Evolutionary conservation across 108 stramenopile species (phyloP).

Genomic region (Cyclostephanos invisitatus): DNA sequence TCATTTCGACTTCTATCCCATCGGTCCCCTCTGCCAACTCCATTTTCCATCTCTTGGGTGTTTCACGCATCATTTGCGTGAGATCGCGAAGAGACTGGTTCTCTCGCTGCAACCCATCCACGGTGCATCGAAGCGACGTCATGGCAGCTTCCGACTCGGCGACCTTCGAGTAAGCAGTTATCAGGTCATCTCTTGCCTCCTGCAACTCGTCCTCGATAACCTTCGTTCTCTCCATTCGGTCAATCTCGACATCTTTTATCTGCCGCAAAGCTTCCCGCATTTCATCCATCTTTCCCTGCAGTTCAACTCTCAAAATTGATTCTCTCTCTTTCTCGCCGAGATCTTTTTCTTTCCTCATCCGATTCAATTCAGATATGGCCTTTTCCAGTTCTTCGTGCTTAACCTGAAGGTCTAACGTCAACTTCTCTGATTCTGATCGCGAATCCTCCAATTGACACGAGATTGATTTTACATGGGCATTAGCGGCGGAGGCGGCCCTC

Average conservation of each 20-base stretch:
- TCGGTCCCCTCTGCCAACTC: slow-evolving; percentile 18
- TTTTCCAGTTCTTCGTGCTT: slow-evolving; percentile 5
- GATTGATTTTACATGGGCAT: not conserved
- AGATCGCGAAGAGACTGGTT: slow-evolving; percentile 14
- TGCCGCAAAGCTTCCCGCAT: slow-evolving; percentile 14
- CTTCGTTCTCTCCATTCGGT: slow-evolving; percentile 1
- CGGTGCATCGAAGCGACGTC: slow-evolving; percentile 6
- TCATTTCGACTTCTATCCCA: slow-evolving; percentile 29
- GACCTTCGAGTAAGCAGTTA: slow-evolving; percentile 1
- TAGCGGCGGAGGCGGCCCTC: not conserved
- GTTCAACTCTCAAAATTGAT: slow-evolving; percentile 7
- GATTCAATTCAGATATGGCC: not conserved
- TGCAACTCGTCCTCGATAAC: slow-evolving; percentile 19
- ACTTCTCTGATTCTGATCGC: slow-evolving; percentile 6
- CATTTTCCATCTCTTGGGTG: slow-evolving; percentile 17
- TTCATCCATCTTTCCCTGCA: slow-evolving; percentile 7
- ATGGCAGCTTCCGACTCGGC: slow-evolving; percentile 8
- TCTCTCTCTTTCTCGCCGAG: not conserved
- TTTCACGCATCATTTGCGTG: not conserved
- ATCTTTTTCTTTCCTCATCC: slow-evolving; percentile 8
- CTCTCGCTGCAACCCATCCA: slow-evolving; percentile 11
- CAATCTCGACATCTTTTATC: slow-evolving; percentile 5
- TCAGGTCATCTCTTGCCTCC: slow-evolving; percentile 1
- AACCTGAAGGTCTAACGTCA: not conserved
- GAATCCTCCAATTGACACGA: slow-evolving; percentile 9